Base-by-base conservation (phyloP, 2,329 filamentous ascomycete species). In the Immersiporthe knoxdaviesiana region DNA sequence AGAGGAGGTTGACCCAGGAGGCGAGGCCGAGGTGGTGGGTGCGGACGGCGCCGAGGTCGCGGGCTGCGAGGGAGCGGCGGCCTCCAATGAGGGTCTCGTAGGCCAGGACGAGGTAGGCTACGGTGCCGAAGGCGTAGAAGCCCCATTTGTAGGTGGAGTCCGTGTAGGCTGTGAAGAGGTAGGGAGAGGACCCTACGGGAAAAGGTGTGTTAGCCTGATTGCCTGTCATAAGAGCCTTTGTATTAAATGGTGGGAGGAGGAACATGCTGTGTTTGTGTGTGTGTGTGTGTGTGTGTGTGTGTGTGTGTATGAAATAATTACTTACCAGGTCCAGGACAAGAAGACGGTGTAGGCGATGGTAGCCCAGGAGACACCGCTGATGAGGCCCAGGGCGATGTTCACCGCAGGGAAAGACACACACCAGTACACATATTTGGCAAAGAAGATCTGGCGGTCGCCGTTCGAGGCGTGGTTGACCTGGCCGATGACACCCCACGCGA, bases 401-500 rank as follows among this genome's bases (percentile, higher is more conserved):
- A 81, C 72, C 44, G 80, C 75, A 0, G 85, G 84, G 75, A 84
- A 87, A 7, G 80, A 74, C 21, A 88, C 81, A 16, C 82, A 81
- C 84, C 84, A 88, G 79, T 85, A 81, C 76, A 87, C 79, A 74
- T 87, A 88, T 75, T 85, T 85, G 69, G 82, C 80, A 75, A 81
- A 88, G 79, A 87, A 88, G 74, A 88, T 82, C 73, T 87, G 84
- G 44, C 83, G 82, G 64, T 73, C 58, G 27, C 74, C 78, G 21
- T 73, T 70, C 47, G 58, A 64, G 24, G 77, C 69, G 70, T 80
- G 75, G 68, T 82, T 77, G 63, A 75, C 73, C 35, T 83, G 79
- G 11, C 63, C 37, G 60, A 86, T 69, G n/a, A 81, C 74, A 14
- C 73, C 76, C 75, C 78, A 87, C 66, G 79, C 85, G 1, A 87